phyloP scores from a whole-genome alignment of 768 basidiomycete species.

The Calocybe cyanea region DNA sequence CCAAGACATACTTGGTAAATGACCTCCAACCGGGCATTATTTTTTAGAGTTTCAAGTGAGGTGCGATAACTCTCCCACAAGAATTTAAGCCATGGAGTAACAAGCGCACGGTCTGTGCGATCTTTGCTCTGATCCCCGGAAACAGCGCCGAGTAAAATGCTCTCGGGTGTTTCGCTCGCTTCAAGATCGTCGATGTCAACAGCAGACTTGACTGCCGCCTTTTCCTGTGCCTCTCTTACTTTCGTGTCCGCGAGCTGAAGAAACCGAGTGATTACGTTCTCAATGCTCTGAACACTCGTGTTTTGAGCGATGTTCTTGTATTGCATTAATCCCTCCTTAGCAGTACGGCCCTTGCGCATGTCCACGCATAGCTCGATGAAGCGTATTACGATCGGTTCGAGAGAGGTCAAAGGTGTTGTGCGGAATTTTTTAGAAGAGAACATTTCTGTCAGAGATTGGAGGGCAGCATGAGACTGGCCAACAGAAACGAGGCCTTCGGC shows the following conservation, averaged over 20 bases:
- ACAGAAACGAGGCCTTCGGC: conserved; percentile 94
- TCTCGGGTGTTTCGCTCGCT: conserved; percentile 92
- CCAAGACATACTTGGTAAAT: conserved; percentile 80
- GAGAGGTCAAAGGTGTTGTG: conserved; percentile 78
- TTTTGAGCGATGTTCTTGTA: conserved; percentile 99
- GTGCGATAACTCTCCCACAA: conserved; percentile 99
- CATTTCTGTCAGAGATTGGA: conserved; percentile 89
- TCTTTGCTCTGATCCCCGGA: conserved; percentile 89
- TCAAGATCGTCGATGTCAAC: conserved; percentile 82
- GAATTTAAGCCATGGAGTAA: conserved; percentile 97
- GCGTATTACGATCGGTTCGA: conserved; percentile 94
- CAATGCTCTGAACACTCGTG: conserved; percentile 85
- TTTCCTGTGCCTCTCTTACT: conserved; percentile 82
- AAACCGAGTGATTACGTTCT: conserved; percentile 85
- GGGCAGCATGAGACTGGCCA: conserved; percentile 84
- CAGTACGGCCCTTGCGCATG: conserved; percentile 88
- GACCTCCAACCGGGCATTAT: conserved; percentile 86
- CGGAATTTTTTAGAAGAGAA: conserved; percentile 93
- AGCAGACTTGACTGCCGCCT: conserved; percentile 62
- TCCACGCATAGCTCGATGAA: conserved; percentile 97
- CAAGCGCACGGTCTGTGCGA: conserved; percentile 88
- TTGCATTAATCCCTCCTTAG: conserved; percentile 94
- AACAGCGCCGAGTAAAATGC: conserved; percentile 86
- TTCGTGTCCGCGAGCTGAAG: conserved; percentile 77
- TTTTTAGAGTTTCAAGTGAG: conserved; percentile 92